Evolutionary conservation across 2,329 filamentous ascomycete species (phyloP).

Genomic region (Trichoderma sp.): DNA sequence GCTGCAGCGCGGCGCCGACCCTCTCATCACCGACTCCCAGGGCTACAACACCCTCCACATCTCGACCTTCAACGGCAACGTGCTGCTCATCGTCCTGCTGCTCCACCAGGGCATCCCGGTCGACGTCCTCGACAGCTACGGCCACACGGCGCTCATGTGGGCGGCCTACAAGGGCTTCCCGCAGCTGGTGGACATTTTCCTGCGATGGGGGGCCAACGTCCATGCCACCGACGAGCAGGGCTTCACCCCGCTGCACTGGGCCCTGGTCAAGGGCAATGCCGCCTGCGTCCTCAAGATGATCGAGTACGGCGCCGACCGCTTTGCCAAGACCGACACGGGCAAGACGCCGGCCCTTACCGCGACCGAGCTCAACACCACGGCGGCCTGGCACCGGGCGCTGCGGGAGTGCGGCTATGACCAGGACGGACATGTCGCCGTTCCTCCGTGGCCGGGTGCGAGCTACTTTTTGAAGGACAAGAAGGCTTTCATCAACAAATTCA

Average conservation of each 20-base stretch:
- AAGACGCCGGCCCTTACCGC: conserved; percentile 89
- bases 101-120: conserved; percentile 95
- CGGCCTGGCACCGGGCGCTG: conserved; percentile 81
- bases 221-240: conserved; percentile 89
- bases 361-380: conserved; percentile 83
- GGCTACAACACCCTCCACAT: conserved; percentile 98
- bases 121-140: conserved; percentile 84
- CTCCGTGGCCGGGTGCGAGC: conserved; percentile 73
- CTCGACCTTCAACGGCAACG: conserved; percentile 95
- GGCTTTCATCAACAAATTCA: conserved; percentile 78
- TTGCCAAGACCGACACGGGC: conserved; percentile 83
- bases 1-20: conserved; percentile 88
- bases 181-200: conserved; percentile 85
- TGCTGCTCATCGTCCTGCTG: conserved; percentile 83
- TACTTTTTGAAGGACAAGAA: conserved; percentile 77
- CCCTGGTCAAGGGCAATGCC: conserved; percentile 87
- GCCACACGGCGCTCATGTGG: conserved; percentile 98
- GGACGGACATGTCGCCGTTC: conserved; percentile 70
- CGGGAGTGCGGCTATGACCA: conserved; percentile 82
- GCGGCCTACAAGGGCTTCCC: conserved; percentile 97
- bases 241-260: conserved; percentile 95
- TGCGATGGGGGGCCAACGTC: conserved; percentile 94
- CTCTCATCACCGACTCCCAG: conserved; percentile 87
- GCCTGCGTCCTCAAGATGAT: conserved; percentile 91
- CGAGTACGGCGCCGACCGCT: conserved; percentile 93